A percentile compares a stretch with the other conserved stretches of the same genome.
Evolutionary conservation across 148 eudicot genomes (phyloP).

Genomic region (Silene conica): DNA sequence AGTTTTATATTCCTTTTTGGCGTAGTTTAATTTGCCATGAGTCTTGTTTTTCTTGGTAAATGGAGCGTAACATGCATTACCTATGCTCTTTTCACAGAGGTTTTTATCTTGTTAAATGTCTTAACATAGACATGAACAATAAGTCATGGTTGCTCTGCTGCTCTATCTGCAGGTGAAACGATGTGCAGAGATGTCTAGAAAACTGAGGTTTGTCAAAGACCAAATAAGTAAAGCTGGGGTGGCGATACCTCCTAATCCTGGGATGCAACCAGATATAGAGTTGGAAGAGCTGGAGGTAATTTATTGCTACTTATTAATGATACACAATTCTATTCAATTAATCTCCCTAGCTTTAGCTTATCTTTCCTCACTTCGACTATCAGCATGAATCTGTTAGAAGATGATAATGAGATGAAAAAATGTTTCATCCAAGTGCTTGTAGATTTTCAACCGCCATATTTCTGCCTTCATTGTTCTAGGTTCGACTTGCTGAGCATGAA

Average conservation of each 20-base stretch:
- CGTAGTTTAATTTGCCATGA: not conserved
- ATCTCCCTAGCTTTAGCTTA: not conserved
- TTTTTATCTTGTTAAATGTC: constrained; percentile 5
- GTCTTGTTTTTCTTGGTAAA: not conserved
- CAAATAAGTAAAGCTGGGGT: constrained; percentile 88
- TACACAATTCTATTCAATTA: not conserved
- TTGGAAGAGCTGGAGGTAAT: constrained; percentile 90
- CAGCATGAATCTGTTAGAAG: not conserved
- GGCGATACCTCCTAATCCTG: constrained; percentile 51
- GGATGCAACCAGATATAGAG: constrained; percentile 63
- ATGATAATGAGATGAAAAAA: not conserved
- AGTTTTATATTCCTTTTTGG: not conserved
- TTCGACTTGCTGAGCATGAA: constrained; percentile 86
- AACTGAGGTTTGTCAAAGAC: constrained; percentile 87
- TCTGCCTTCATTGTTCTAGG: constrained; percentile 38
- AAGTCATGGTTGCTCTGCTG: not conserved
- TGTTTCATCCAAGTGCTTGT: not conserved
- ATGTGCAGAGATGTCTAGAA: constrained; percentile 99
- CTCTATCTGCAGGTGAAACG: constrained; percentile 71
- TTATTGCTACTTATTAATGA: constrained; percentile 20
- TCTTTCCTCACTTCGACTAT: not conserved
- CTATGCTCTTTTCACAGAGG: not conserved
- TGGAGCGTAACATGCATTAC: not conserved
- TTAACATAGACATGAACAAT: not conserved
- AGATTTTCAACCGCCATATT: constrained; percentile 12